phyloP scores from a whole-genome alignment of 2,329 filamentous ascomycete genomes.

The Hymenoscyphus scutula region DNA sequence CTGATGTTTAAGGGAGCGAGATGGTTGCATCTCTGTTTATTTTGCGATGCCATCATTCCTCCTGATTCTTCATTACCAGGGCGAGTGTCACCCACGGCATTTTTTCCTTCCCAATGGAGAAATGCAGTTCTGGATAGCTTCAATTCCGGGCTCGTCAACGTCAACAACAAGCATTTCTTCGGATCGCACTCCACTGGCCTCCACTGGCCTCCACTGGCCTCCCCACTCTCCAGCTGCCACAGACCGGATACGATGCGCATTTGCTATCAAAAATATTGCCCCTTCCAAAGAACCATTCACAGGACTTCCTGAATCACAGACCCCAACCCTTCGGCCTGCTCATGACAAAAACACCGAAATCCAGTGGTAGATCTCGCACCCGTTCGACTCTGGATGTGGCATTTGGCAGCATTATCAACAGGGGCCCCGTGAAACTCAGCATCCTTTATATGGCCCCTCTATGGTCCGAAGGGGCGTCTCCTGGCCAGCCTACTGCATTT shows the following conservation, averaged over 20 bases:
- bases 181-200: too few species aligned
- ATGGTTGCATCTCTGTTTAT: background rate
- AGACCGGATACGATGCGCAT: background rate
- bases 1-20: background rate
- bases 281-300: background rate
- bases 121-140: background rate
- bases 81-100: background rate
- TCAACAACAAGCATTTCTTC: background rate
- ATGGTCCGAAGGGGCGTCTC: slow-evolving; percentile 6
- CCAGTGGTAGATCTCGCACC: background rate
- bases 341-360: background rate
- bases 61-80: background rate
- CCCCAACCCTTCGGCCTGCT: background rate
- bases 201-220: too few species aligned
- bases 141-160: background rate
- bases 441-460: slow-evolving; percentile 5
- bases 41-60: background rate
- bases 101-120: background rate
- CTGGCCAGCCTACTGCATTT: slow-evolving; percentile 6
- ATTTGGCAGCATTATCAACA: background rate
- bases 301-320: background rate
- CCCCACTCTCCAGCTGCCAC: background rate
- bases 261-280: background rate
- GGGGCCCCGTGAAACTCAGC: slow-evolving; percentile 7
- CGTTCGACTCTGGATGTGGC: background rate